These are phyloP conservation scores for Termitomyces titanicus DNA, from an alignment of 768 basidiomycete species.

Conservation along the genomic window DNA sequence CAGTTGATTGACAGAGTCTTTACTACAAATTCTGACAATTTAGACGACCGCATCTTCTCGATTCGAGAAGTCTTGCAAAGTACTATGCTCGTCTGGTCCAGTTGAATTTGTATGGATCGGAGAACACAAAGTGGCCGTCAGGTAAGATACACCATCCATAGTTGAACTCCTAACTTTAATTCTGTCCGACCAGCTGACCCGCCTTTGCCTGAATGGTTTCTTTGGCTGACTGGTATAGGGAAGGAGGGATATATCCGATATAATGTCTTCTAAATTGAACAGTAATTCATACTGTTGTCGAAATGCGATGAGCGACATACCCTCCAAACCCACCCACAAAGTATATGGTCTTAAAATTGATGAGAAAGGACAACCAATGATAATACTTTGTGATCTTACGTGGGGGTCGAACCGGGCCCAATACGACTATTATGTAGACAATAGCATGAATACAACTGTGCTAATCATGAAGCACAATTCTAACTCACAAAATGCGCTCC, in stretches of 20 bases:
- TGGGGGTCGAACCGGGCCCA: background rate
- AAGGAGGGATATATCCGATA: conserved; percentile 47
- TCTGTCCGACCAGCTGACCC: background rate
- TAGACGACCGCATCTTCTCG: conserved; percentile 4
- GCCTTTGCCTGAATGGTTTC: too few relatives aligned
- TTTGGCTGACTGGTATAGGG: conserved; percentile 35
- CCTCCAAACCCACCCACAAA: background rate
- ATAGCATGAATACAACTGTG: background rate
- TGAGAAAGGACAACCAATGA: background rate
- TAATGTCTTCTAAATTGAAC: conserved; percentile 35
- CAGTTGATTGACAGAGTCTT: conserved; percentile 26
- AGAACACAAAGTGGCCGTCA: background rate
- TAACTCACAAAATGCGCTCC: background rate
- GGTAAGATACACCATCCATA: background rate
- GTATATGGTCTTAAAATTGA: background rate
- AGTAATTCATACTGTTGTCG: background rate
- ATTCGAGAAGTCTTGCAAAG: conserved; percentile 8
- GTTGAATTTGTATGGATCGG: background rate
- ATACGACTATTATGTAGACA: background rate
- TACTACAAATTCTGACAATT: background rate
- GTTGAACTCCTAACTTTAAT: background rate
- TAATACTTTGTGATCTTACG: background rate
- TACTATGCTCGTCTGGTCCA: background rate
- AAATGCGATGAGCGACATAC: background rate
- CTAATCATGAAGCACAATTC: background rate